phyloP scores from a whole-genome alignment of 495 filamentous ascomycete species.

The Staphylotrichum longicolle region DNA sequence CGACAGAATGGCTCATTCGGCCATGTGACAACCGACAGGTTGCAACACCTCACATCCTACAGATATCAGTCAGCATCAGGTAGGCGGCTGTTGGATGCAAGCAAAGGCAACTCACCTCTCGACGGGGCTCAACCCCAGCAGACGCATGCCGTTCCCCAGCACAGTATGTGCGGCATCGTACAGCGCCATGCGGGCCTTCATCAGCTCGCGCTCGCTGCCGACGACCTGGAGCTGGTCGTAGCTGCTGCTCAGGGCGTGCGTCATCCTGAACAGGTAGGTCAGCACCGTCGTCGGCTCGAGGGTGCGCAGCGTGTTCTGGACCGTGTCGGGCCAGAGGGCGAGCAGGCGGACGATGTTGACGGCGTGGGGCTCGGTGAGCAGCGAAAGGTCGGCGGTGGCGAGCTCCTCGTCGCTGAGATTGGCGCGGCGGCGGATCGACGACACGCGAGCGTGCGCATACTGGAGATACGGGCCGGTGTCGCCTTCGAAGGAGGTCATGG shows the following conservation, averaged over 20 bases:
- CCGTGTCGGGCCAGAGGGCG: conserved; percentile 63
- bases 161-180: conserved; percentile 78
- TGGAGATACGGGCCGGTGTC: conserved; percentile 70
- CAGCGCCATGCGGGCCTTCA: conserved; percentile 75
- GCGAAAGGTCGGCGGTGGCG: conserved; percentile 53
- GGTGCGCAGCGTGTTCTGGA: conserved; percentile 61
- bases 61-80: conserved; percentile 1
- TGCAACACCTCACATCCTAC: conserved; percentile 27
- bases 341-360: conserved; percentile 59
- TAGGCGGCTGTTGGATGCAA: no score
- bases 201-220: conserved; percentile 66
- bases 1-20: neutral
- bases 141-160: conserved; percentile 77
- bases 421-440: conserved; percentile 57
- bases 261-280: conserved; percentile 86
- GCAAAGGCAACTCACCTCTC: conserved; percentile 47
- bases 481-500: conserved; percentile 69
- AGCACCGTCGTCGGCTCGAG: conserved; percentile 67
- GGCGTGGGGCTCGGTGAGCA: conserved; percentile 60
- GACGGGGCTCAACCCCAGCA: conserved; percentile 77
- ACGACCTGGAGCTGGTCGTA: conserved; percentile 81
- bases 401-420: conserved; percentile 53
- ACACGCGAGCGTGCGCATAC: conserved; percentile 65
- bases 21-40: neutral
- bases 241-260: conserved; percentile 75